Evolutionary conservation across 805 yeast species (phyloP), one percentile per base, ranked within the genome.

Genomic region (Hanseniaspora vineae): DNA sequence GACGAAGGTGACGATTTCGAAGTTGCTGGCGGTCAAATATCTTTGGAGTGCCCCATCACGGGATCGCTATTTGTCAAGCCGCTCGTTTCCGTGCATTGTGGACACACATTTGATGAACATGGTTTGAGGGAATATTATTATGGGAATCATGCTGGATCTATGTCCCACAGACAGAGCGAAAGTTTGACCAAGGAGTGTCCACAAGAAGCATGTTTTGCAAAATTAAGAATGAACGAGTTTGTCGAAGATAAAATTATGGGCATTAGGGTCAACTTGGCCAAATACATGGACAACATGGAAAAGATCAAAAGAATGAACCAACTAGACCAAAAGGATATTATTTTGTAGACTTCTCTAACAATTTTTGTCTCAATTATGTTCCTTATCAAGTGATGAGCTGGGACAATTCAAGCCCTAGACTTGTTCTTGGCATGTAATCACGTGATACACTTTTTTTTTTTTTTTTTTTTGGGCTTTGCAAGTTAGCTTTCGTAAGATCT

Each of bases 21-120:
- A 40, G 72, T 84, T 6, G 77, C 76, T 10, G 94, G 92, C 48
- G 92, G 92, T 37, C 74, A 66, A 35, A 66, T 84, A n/a, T 77
- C 80, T 44, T 58, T 84, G 49, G 71, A 68, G 23, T 87, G 89
- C 58, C 90, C 90, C 0, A 67, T 84, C 13, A 76, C 88, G 0
- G 57, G 73, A 49, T 66, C 70, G 46, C 59, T 66, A 42, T 81
- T 75, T 59, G 66, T 60, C 19, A 64, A 63, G 2, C 92, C 94
- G 0, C 67, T 75, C 55, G 71, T 66, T n/a, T 75, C 81, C 2
- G 61, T 55, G 23, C 61, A 58, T 31, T 84, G 94, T 62, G 66
- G 68, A 0, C 94, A 84, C 62, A 75, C 76, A 0, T 82, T 72
- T 57, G 89, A 83, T 54, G 62, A 65, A 46, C 62, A 55, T 2